phyloP scores from a whole-genome alignment of 768 basidiomycete species.

The Boletus vermiculosoides region DNA sequence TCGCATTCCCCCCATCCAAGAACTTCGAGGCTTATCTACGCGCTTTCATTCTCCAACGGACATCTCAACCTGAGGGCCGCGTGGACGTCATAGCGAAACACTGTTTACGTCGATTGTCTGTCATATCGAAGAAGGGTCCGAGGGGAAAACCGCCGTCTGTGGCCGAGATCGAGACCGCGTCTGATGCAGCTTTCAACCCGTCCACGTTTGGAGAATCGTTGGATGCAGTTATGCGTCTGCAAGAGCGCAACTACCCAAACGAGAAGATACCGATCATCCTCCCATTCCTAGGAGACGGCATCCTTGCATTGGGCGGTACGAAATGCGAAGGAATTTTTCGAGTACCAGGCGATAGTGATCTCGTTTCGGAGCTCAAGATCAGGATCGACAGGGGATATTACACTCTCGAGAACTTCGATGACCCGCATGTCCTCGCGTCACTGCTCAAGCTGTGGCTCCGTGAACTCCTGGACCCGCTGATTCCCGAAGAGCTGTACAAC shows the following conservation, averaged over 20 bases:
- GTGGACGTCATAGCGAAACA: conserved; percentile 91
- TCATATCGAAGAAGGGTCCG: conserved; percentile 81
- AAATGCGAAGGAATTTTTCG: conserved; percentile 91
- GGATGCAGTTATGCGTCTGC: conserved; percentile 77
- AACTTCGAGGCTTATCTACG: conserved; percentile 85
- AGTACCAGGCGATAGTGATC: conserved; percentile 86
- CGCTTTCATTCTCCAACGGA: conserved; percentile 74
- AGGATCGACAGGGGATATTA: conserved; percentile 91
- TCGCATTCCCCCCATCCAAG: conserved; percentile 91
- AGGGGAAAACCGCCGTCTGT: conserved; percentile 79
- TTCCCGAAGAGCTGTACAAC: conserved; percentile 90
- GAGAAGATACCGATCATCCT: conserved; percentile 90
- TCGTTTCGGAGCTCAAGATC: conserved; percentile 83
- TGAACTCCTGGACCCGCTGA: conserved; percentile 87
- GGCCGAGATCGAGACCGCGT: conserved; percentile 89
- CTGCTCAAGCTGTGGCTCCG: conserved; percentile 92
- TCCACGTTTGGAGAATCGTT: conserved; percentile 92
- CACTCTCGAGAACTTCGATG: conserved; percentile 84
- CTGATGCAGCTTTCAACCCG: conserved; percentile 94
- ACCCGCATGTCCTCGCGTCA: conserved; percentile 87
- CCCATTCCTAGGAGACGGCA: conserved; percentile 90
- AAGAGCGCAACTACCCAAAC: conserved; percentile 81
- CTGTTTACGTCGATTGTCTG: conserved; percentile 73
- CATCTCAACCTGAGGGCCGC: conserved; percentile 65
- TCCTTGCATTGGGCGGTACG: conserved; percentile 83